Evolutionary conservation across 495 filamentous ascomycete species (phyloP).

Genomic region (Xylaria acuta): DNA sequence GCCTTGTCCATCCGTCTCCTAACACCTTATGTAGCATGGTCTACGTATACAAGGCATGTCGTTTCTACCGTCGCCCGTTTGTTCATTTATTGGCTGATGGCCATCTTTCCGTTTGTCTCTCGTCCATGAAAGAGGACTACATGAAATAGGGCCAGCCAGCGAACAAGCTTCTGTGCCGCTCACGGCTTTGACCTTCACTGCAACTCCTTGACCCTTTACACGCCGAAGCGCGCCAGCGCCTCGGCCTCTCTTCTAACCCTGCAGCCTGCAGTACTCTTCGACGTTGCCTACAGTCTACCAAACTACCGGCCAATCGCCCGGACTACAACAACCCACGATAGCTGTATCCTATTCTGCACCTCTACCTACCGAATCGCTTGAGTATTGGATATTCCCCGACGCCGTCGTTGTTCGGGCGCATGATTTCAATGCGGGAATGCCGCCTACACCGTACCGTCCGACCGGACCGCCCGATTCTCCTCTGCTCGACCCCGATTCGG

Average conservation of each 20-base stretch:
- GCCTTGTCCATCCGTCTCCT: neutral
- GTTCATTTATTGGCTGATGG: neutral
- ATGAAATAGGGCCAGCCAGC: neutral
- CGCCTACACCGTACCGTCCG: constrained; percentile 55
- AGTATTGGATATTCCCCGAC: neutral
- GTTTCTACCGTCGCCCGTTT: neutral
- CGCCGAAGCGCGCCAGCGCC: neutral
- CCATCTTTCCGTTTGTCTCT: neutral
- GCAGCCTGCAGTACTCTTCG: neutral
- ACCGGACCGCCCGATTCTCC: constrained; percentile 59
- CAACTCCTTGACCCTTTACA: constrained; percentile 10
- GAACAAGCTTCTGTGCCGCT: neutral
- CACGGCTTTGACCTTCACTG: neutral
- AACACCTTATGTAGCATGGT: neutral
- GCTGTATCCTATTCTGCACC: neutral
- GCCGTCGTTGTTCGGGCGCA: constrained; percentile 34
- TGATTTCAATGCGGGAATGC: constrained; percentile 58
- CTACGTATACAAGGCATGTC: constrained; percentile 9
- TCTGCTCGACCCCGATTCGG: constrained; percentile 64
- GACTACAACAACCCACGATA: neutral
- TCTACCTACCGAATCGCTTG: neutral
- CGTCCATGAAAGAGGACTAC: neutral
- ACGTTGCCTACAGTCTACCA: neutral
- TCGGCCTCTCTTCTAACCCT: constrained; percentile 10
- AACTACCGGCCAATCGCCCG: neutral